These are phyloP conservation scores for Aspergillus sclerotioniger DNA, from an alignment of 495 filamentous ascomycete species.

Conservation along the genomic window DNA sequence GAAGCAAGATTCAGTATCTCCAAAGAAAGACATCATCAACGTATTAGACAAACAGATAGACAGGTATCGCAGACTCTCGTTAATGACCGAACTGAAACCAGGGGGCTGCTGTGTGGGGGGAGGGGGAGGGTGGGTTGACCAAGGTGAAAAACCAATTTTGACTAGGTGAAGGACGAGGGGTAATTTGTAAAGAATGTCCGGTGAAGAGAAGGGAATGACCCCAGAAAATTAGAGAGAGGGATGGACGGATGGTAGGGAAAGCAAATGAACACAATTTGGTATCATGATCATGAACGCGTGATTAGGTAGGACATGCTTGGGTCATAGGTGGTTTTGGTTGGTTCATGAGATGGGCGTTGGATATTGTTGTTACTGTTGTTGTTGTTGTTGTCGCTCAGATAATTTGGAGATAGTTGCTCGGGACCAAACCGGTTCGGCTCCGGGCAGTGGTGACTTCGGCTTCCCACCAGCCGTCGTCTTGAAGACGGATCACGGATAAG, in stretches of 20 bases:
- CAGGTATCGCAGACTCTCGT: no score
- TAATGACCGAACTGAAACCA: no score
- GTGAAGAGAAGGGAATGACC: constrained; percentile 11
- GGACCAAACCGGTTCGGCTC: constrained; percentile 77
- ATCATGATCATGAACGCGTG: constrained; percentile 25
- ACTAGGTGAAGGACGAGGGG: constrained; percentile 2
- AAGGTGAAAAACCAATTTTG: neutral
- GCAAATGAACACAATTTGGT: constrained; percentile 26
- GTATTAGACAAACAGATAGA: no score
- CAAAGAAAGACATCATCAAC: no score
- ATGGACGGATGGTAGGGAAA: constrained; percentile 15
- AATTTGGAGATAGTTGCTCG: constrained; percentile 91
- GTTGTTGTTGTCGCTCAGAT: constrained; percentile 27
- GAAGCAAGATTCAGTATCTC: no score
- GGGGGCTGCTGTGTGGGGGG: no score
- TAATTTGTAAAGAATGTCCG: constrained; percentile 13
- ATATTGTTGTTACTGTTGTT: neutral
- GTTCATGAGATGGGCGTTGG: constrained; percentile 26
- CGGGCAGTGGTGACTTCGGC: constrained; percentile 83
- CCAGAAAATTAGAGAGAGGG: constrained; percentile 13
- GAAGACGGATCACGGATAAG: constrained; percentile 81
- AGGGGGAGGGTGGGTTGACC: no score
- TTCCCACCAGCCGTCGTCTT: constrained; percentile 99
- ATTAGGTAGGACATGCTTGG: constrained; percentile 9
- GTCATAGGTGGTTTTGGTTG: constrained; percentile 12